Base-by-base conservation (phyloP, 2,329 filamentous ascomycete species). In the Pseudodiploospora longispora region DNA sequence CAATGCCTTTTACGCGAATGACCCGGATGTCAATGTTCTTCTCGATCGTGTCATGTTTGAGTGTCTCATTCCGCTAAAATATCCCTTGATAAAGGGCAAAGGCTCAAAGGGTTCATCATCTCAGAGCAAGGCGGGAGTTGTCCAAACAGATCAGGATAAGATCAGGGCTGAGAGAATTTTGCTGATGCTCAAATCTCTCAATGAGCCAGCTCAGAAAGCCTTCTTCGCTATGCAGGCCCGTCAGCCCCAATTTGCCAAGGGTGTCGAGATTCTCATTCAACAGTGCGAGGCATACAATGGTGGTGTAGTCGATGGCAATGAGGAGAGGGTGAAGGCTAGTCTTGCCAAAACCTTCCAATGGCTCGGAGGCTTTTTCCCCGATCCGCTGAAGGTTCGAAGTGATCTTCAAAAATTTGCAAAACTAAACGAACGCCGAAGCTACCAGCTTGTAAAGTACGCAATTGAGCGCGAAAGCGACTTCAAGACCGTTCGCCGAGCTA, bases 321-420 rank as follows among this genome's bases (percentile, higher is more conserved):
- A 82, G 47, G 81, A 82, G 27, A 78, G 75, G 52, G 74, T 83
- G 53, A 88, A 88, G 54, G 70, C 72, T 7, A 82, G 82, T 44
- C 74, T 98, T 30, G 78, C 81, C 46, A 82, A 76, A 52, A 79
- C 88, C 9, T 80, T 94, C 37, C 74, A 83, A 41, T 87, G 83
- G 59, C 70, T 95, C 36, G 75, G 82, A 4, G 80, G 81, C 50
- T 83, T 83, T 44, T 79, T 95, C 42, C 87, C 90, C 1, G 91
- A 98, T 53, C 68, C 80, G 1, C 61, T 77, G 42, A 81, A 84
- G 52, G 83, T 86, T 12, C 78, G 77, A 31, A 77, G 80, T 10
- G 89, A 97, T 62, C 69, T 98, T 9, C 83, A 87, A 67, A 94
- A 87, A 56, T 97, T 96, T 59, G 89, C 88, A 33, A 95, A 91